Percentiles rank a stretch among this genome's conserved stretches.
Conservation (phyloP, 2,329 filamentous ascomycete genomes). For the Fusarium sp. region DNA sequence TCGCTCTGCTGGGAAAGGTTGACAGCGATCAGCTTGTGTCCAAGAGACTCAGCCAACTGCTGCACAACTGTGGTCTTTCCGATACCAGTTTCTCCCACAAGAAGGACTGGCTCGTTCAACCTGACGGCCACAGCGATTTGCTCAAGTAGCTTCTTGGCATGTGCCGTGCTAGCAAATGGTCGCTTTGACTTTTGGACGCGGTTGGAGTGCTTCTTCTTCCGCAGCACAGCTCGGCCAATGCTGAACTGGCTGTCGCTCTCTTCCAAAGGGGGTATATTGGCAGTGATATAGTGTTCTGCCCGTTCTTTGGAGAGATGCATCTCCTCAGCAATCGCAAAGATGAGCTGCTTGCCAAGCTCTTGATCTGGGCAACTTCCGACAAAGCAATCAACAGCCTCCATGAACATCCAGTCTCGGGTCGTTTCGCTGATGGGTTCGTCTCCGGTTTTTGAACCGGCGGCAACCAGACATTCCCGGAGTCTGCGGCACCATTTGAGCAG, state of each 20-base stretch:
- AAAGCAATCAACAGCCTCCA: constrained; percentile 95
- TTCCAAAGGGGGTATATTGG: constrained; percentile 77
- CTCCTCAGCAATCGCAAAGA: constrained; percentile 81
- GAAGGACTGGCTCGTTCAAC: constrained; percentile 86
- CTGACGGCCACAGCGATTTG: constrained; percentile 87
- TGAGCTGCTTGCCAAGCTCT: constrained; percentile 68
- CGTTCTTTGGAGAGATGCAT: constrained; percentile 88
- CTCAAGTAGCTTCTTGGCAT: constrained; percentile 87
- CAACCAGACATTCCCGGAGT: constrained; percentile 73
- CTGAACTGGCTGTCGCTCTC: constrained; percentile 68
- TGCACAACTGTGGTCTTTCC: constrained; percentile 98
- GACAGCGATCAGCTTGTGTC: constrained; percentile 89
- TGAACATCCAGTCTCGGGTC: constrained; percentile 84
- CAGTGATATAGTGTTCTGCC: constrained; percentile 79
- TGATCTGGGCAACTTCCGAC: constrained; percentile 80
- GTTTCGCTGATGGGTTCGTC: constrained; percentile 79
- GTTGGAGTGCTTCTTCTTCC: constrained; percentile 65
- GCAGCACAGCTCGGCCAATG: constrained; percentile 75
- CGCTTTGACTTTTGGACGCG: constrained; percentile 64
- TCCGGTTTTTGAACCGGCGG: constrained; percentile 71
- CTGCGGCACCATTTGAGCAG: constrained; percentile 92
- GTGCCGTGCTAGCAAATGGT: constrained; percentile 88
- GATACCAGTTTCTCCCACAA: constrained; percentile 99
- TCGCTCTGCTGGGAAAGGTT: constrained; percentile 99
- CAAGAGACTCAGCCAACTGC: constrained; percentile 85